Evolutionary conservation across 83 land plant genomes (phyloP).

Genomic region (Diphasiastrum complanatum): DNA sequence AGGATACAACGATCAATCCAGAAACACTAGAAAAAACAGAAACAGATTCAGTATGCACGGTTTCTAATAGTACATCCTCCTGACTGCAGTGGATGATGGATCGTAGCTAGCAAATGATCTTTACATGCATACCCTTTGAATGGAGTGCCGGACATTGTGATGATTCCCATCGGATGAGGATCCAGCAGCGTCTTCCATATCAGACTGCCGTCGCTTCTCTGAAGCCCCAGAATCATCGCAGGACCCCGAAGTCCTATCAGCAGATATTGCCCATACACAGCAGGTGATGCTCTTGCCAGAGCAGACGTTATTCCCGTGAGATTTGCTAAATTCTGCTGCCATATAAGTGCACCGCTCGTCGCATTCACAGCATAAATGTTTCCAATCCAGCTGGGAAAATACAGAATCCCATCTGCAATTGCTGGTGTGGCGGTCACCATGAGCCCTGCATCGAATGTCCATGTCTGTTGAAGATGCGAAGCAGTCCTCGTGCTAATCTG

Average conservation of each 20-base stretch:
- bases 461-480: neutral
- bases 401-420: neutral
- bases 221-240: neutral
- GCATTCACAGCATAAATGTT: neutral
- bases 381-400: conserved; percentile 12
- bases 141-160: conserved; percentile 6
- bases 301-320: neutral
- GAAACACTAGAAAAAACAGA: neutral
- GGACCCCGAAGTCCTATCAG: neutral
- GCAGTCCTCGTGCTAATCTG: neutral
- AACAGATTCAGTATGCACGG: neutral
- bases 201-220: neutral
- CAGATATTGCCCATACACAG: neutral
- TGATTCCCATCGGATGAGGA: neutral
- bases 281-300: neutral
- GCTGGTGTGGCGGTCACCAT: conserved; percentile 9
- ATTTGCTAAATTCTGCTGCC: neutral
- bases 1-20: neutral
- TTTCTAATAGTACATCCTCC: neutral
- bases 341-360: neutral
- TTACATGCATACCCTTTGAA: conserved; percentile 9
- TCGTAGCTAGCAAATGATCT: neutral
- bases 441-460: conserved; percentile 5
- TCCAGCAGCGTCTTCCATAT: conserved; percentile 1
- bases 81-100: neutral